Base-by-base conservation (phyloP, 768 basidiomycete species). In the Russula vinacea region DNA sequence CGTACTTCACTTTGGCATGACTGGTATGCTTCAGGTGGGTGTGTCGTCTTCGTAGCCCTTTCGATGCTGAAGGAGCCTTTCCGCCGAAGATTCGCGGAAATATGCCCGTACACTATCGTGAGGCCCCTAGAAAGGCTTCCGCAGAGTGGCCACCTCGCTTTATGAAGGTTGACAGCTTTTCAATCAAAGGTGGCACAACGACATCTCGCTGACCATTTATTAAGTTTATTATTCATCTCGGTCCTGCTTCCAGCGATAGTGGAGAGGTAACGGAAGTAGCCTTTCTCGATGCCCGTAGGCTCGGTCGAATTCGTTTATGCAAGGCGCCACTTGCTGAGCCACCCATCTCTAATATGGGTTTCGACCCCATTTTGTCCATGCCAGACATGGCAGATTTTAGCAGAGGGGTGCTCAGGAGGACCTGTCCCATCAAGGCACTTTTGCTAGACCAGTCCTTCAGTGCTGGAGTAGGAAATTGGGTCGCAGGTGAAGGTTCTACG, bases 1-100 rank as follows among this genome's bases (percentile, higher is more conserved):
- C 4, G 85, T 91, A 3, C 74, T 91, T 54, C 90, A 92, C 71
- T 89, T 92, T 68, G 90, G 90, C 2, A 92, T 92, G 90, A 91
- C 89, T 1, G 90, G 90, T n/a, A 88, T 85, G 83, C 77, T 92
- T 39, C 85, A 87, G 76, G 87, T 84, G 57, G 39, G 72, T 49
- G 22, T 17, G 51, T 3, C 10, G 0, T 26, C 16, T 33, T 33
- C 6, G 26, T 49, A 37, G 4, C 26, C 32, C 8, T 40, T 55
- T 55, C 40, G 56, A 45, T 51, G n/a, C 13, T 52, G 40, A 71
- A 45, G 7, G 56, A 16, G 2, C 14, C 39, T 2, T 39, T 24
- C 11, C 56, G 5, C 26, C 35, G 24, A 76, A 84, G 82, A 79
- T 82, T 17, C 83, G 79, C 70, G 85, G 84, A 11, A 73, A 78